Percentiles rank a stretch among this genome's conserved stretches.
These are phyloP conservation scores for Aspergillus calidoustus DNA, from an alignment of 2,329 filamentous ascomycete species.

Conservation along the genomic window DNA sequence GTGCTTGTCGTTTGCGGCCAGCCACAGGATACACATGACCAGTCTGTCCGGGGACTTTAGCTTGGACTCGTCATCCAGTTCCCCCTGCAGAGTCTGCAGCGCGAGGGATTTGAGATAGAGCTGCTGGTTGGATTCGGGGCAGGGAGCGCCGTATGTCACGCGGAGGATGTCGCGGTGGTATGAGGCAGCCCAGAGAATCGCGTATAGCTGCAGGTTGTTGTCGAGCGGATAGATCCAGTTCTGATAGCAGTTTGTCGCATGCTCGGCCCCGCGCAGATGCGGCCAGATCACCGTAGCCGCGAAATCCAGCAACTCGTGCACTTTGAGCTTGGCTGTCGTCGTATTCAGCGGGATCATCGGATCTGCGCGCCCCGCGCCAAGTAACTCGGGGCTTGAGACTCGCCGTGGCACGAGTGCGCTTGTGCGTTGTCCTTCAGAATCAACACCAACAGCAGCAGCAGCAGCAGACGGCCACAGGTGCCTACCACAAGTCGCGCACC, in stretches of 20 bases:
- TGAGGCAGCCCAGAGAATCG: slow-evolving; percentile 10
- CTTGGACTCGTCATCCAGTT: neutral
- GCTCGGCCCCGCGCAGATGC: neutral
- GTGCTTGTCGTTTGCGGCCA: slow-evolving; percentile 11
- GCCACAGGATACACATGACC: slow-evolving; percentile 13
- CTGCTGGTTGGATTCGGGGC: slow-evolving; percentile 14
- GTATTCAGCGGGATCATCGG: slow-evolving; percentile 4
- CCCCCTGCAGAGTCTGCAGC: neutral
- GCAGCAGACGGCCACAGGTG: too few species aligned
- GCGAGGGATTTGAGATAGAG: slow-evolving; percentile 10
- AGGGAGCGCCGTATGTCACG: slow-evolving; percentile 8
- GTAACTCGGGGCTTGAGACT: neutral
- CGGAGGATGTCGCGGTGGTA: slow-evolving; percentile 17
- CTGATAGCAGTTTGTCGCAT: slow-evolving; percentile 1
- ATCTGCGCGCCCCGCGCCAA: neutral
- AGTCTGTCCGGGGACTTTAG: slow-evolving; percentile 3
- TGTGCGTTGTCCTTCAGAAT: too few species aligned
- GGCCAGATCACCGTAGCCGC: slow-evolving; percentile 4
- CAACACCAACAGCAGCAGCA: too few species aligned
- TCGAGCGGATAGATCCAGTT: slow-evolving; percentile 1
- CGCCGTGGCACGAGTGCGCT: neutral
- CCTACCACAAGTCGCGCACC: too few species aligned
- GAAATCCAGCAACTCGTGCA: slow-evolving; percentile 10
- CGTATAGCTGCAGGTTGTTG: slow-evolving; percentile 7
- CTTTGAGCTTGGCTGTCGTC: neutral